Evolutionary conservation across 306 rosid genomes (phyloP).

Genomic region (Mucuna pruriens): DNA sequence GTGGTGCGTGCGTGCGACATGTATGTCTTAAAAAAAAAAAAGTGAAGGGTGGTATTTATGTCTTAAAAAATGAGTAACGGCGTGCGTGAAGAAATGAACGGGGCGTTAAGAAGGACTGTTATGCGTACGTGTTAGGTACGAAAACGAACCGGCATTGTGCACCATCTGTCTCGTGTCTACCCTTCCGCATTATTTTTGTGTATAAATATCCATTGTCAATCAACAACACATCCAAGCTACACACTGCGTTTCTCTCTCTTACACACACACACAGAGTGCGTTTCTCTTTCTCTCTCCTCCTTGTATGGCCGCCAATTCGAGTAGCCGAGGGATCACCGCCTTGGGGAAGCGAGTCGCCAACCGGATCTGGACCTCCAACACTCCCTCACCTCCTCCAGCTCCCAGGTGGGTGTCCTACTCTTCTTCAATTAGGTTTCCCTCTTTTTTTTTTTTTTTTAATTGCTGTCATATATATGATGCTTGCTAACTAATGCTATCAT

Average conservation of each 20-base stretch:
- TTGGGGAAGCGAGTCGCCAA: conserved; percentile 69
- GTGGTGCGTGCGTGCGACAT: too few relatives aligned
- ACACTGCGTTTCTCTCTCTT: background rate
- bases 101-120: background rate
- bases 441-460: background rate
- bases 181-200: background rate
- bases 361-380: conserved; percentile 67
- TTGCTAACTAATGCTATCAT: too few relatives aligned
- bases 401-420: conserved; percentile 46
- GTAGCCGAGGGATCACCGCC: conserved; percentile 71
- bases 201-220: conserved; percentile 7
- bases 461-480: background rate
- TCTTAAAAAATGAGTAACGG: background rate
- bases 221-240: background rate
- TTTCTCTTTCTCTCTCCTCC: background rate
- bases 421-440: background rate
- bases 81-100: background rate
- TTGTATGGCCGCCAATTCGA: conserved; percentile 99
- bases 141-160: background rate
- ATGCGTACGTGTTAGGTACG: conserved; percentile 39
- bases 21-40: too few relatives aligned
- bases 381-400: conserved; percentile 44
- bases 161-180: background rate
- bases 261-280: background rate
- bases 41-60: too few relatives aligned